These are phyloP conservation scores for Millerago galiae DNA, from an alignment of 805 yeast genomes.

Conservation along the genomic window DNA sequence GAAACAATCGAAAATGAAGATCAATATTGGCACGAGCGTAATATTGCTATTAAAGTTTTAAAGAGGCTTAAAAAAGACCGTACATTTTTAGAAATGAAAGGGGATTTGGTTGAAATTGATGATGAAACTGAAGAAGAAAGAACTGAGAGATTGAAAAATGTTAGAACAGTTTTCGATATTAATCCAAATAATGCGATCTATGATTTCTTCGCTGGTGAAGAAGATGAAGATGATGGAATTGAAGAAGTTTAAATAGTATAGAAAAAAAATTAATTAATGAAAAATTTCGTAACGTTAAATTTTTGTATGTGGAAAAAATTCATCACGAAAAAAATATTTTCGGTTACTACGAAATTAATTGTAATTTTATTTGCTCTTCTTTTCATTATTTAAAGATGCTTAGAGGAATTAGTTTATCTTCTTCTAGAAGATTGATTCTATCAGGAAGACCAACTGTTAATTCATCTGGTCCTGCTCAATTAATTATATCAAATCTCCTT, in stretches of 20 bases:
- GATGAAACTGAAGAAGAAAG: constrained; percentile 23
- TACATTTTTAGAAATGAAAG: constrained; percentile 64
- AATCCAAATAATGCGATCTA: constrained; percentile 84
- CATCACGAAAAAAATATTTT: neutral
- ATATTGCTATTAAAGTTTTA: constrained; percentile 71
- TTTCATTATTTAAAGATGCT: neutral
- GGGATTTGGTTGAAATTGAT: constrained; percentile 25
- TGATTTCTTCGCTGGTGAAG: constrained; percentile 34
- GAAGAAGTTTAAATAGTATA: neutral
- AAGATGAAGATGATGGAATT: constrained; percentile 1
- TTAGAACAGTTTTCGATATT: constrained; percentile 26
- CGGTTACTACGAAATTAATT: neutral
- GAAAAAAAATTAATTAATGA: neutral
- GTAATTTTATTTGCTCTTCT: neutral
- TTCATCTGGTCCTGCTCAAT: neutral
- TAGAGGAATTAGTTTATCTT: neutral
- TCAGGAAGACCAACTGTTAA: neutral
- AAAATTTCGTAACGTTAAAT: neutral
- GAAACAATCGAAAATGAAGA: constrained; percentile 61
- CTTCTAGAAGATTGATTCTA: neutral
- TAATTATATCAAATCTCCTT: neutral
- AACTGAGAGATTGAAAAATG: constrained; percentile 20
- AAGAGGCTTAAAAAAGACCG: constrained; percentile 79
- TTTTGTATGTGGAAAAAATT: neutral
- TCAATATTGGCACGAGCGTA: constrained; percentile 64